A percentile compares a stretch with the other conserved stretches of the same genome.
Evolutionary conservation across 2,329 filamentous ascomycete genomes (phyloP).

Genomic region (Teratosphaeria zuluensis): DNA sequence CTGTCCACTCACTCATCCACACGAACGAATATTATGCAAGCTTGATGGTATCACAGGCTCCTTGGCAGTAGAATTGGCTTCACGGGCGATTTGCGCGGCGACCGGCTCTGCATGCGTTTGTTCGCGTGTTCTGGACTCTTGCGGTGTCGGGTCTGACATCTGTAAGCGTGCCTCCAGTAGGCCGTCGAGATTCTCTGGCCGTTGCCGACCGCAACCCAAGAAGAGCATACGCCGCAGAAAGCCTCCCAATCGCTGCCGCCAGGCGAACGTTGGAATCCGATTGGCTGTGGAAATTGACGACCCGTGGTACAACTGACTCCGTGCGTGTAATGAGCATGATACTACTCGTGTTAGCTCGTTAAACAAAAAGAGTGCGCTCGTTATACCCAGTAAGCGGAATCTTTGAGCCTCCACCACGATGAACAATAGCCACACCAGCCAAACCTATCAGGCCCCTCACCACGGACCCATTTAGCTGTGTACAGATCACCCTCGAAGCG

Average conservation of each 20-base stretch:
- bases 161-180: constrained; percentile 84
- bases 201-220: constrained; percentile 72
- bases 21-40: not conserved
- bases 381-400: constrained; percentile 67
- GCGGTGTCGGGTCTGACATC: constrained; percentile 31
- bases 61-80: not conserved
- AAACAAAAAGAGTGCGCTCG: not conserved
- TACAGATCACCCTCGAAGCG: constrained; percentile 75
- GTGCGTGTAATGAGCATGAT: constrained; percentile 53
- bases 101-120: constrained; percentile 1
- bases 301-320: constrained; percentile 77
- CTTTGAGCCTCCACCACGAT: constrained; percentile 81
- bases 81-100: constrained; percentile 4
- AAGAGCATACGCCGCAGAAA: constrained; percentile 65
- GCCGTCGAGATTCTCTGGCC: constrained; percentile 89
- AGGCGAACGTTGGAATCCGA: constrained; percentile 66
- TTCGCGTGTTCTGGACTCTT: constrained; percentile 1
- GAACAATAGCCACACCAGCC: constrained; percentile 88
- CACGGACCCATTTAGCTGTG: constrained; percentile 74
- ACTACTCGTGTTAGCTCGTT: constrained; percentile 1
- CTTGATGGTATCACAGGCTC: not conserved
- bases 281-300: constrained; percentile 65
- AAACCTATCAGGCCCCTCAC: constrained; percentile 77
- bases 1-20: not conserved
- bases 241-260: constrained; percentile 78